A percentile compares a stretch with the other conserved stretches of the same genome.
These are phyloP conservation scores for Ganoderma resinaceum DNA, from an alignment of 1,284 basidiomycete genomes.

Conservation along the genomic window DNA sequence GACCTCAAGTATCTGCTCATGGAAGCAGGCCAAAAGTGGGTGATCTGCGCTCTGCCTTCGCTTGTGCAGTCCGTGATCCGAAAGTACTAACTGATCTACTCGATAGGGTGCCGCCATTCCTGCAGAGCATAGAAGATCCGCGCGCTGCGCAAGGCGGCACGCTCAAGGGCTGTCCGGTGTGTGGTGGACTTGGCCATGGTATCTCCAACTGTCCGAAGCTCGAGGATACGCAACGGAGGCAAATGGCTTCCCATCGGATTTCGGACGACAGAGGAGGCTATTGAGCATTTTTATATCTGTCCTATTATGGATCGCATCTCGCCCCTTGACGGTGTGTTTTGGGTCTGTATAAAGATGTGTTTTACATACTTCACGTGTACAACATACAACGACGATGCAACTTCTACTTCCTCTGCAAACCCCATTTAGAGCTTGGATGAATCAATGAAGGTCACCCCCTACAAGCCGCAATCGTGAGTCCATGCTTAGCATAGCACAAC, in stretches of 20 bases:
- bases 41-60: constrained; percentile 30
- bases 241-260: constrained; percentile 84
- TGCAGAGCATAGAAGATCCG: constrained; percentile 92
- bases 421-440: constrained; percentile 35
- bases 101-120: constrained; percentile 92
- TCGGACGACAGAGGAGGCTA: constrained; percentile 71
- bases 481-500: neutral
- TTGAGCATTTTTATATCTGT: constrained; percentile 35
- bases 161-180: constrained; percentile 92
- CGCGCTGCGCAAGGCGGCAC: constrained; percentile 79
- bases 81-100: constrained; percentile 21
- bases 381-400: constrained; percentile 17
- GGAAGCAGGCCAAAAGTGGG: constrained; percentile 96
- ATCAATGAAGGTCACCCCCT: constrained; percentile 48
- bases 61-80: constrained; percentile 3
- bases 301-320: neutral
- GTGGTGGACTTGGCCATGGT: constrained; percentile 95
- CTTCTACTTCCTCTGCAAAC: constrained; percentile 16
- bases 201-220: constrained; percentile 96
- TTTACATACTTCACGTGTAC: constrained; percentile 22
- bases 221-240: constrained; percentile 90
- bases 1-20: constrained; percentile 97
- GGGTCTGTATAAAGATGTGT: neutral
- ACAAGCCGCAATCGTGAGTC: constrained; percentile 1
- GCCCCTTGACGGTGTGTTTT: neutral